phyloP scores from a whole-genome alignment of 2,329 filamentous ascomycete species.

The Botrytis byssoidea region DNA sequence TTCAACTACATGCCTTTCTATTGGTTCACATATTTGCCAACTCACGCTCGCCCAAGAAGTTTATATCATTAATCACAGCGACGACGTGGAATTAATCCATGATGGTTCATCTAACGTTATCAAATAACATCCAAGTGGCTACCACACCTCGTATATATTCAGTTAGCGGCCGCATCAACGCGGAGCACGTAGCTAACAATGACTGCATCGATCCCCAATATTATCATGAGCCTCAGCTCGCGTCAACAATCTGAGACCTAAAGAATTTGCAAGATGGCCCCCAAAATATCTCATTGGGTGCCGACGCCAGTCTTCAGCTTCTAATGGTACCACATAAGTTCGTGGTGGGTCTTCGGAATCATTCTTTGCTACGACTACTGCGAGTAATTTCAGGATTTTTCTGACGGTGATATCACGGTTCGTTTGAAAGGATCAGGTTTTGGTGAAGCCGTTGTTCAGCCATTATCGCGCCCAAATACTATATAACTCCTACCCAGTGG shows the following conservation, averaged over 20 bases:
- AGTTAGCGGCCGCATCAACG: constrained; percentile 10
- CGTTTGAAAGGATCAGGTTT: neutral
- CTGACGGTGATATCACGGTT: constrained; percentile 3
- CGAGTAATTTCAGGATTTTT: constrained; percentile 11
- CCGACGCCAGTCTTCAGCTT: neutral
- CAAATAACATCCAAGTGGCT: constrained; percentile 1
- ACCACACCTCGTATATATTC: constrained; percentile 1
- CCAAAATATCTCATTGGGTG: neutral
- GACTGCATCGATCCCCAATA: constrained; percentile 4
- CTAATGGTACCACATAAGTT: constrained; percentile 14
- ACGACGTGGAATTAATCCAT: constrained; percentile 18
- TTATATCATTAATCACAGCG: constrained; percentile 8
- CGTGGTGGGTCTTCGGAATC: constrained; percentile 13
- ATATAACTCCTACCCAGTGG: constrained; percentile 19
- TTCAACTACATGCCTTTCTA: constrained; percentile 5
- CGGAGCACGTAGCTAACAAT: constrained; percentile 17
- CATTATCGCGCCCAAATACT: constrained; percentile 3
- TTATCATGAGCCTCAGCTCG: constrained; percentile 12
- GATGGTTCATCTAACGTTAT: constrained; percentile 6
- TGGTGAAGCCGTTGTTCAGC: neutral
- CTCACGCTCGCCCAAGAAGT: constrained; percentile 10
- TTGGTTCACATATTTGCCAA: constrained; percentile 10
- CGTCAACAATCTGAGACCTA: neutral
- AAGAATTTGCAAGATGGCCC: neutral
- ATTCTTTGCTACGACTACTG: constrained; percentile 10